Conservation (phyloP, 352 stramenopile species). For the Bremia lactucae region DNA sequence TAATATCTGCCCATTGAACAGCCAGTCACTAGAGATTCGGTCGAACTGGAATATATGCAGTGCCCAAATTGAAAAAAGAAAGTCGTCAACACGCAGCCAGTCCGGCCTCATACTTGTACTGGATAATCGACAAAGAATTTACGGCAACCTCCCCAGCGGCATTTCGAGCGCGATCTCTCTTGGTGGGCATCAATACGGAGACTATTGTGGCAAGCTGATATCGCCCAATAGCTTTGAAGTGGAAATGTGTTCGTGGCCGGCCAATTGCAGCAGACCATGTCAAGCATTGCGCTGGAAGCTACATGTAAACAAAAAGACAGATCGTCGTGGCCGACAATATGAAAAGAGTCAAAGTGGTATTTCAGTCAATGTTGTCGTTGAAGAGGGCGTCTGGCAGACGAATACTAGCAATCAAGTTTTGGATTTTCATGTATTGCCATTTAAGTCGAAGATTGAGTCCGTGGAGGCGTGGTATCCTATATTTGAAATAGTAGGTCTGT, state of each 20-base stretch:
- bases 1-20: constrained; percentile 14
- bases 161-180: constrained; percentile 27
- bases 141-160: constrained; percentile 34
- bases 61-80: not conserved
- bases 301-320: constrained; percentile 8
- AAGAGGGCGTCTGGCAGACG: constrained; percentile 5
- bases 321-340: not conserved
- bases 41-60: constrained; percentile 15
- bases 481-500: constrained; percentile 15
- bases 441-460: constrained; percentile 5
- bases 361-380: constrained; percentile 9
- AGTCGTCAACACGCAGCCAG: not conserved
- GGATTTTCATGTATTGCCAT: constrained; percentile 8
- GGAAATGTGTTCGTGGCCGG: constrained; percentile 22
- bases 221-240: constrained; percentile 20
- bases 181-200: constrained; percentile 23
- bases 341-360: not conserved
- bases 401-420: constrained; percentile 1
- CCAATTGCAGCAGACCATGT: not conserved
- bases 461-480: constrained; percentile 15
- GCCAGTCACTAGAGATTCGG: constrained; percentile 10
- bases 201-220: constrained; percentile 34
- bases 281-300: constrained; percentile 17
- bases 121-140: constrained; percentile 29
- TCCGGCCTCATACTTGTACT: constrained; percentile 25